Percentiles rank a stretch among this genome's conserved stretches.
Conservation (phyloP, 768 basidiomycete genomes). For the Naganishia randhawae region DNA sequence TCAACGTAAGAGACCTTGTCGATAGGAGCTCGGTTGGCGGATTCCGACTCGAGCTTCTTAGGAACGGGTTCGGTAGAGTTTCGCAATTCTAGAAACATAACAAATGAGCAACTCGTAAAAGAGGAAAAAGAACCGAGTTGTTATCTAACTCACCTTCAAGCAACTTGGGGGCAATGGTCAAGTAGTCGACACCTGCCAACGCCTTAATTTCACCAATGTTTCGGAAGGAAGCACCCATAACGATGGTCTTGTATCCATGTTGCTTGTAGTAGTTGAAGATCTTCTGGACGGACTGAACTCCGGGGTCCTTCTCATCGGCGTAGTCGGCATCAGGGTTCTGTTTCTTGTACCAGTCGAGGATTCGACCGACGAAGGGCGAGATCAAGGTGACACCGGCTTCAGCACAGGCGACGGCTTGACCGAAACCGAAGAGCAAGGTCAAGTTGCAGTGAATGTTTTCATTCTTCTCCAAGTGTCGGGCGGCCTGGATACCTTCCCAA, state of each 20-base stretch:
- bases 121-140: background rate
- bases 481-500: constrained; percentile 99
- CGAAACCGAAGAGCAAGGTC: constrained; percentile 97
- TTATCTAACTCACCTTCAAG: constrained; percentile 9
- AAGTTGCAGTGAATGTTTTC: constrained; percentile 97
- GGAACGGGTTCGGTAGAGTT: constrained; percentile 68
- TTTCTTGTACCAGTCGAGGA: constrained; percentile 97
- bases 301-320: constrained; percentile 87
- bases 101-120: background rate
- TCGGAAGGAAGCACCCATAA: constrained; percentile 99
- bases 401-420: constrained; percentile 96
- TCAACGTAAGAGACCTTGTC: constrained; percentile 79
- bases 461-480: constrained; percentile 86
- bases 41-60: constrained; percentile 70
- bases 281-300: constrained; percentile 89
- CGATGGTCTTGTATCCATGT: constrained; percentile 95
- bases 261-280: constrained; percentile 99
- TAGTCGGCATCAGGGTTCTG: constrained; percentile 69
- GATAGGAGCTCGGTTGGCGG: constrained; percentile 57
- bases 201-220: constrained; percentile 93
- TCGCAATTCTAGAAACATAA: constrained; percentile 78
- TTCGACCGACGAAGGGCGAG: constrained; percentile 95
- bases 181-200: constrained; percentile 93
- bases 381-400: constrained; percentile 98
- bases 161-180: constrained; percentile 64